Evolutionary conservation across 2,329 filamentous ascomycete genomes (phyloP).

Genomic region (Talaromyces sp.): DNA sequence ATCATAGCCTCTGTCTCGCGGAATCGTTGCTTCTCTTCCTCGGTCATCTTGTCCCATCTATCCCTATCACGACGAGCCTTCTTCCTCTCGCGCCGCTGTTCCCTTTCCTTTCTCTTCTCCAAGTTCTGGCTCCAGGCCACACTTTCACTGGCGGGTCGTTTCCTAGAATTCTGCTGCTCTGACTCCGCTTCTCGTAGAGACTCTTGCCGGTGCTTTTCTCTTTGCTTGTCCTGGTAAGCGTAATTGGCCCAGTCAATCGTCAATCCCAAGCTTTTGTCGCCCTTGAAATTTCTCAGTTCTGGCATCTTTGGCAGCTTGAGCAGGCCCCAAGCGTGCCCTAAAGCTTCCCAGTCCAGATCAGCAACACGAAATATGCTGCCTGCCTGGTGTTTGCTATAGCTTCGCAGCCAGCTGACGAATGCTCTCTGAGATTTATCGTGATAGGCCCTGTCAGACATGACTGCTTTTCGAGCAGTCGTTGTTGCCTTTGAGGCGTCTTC

Average conservation of each 20-base stretch:
- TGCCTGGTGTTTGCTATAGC: conserved; percentile 86
- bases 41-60: conserved; percentile 60
- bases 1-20: conserved; percentile 61
- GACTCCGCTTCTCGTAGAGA: conserved; percentile 49
- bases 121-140: conserved; percentile 68
- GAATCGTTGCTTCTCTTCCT: conserved; percentile 60
- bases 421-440: conserved; percentile 86
- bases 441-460: conserved; percentile 57
- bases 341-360: conserved; percentile 79
- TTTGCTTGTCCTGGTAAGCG: conserved; percentile 65
- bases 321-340: conserved; percentile 79
- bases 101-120: conserved; percentile 59
- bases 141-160: conserved; percentile 55
- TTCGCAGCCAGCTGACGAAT: conserved; percentile 89
- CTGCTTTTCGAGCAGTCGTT: conserved; percentile 54
- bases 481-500: conserved; percentile 56
- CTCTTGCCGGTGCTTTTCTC: conserved; percentile 60
- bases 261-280: conserved; percentile 59
- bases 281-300: conserved; percentile 69
- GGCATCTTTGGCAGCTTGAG: conserved; percentile 90
- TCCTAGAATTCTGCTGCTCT: conserved; percentile 36
- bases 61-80: conserved; percentile 60
- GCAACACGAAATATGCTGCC: conserved; percentile 80
- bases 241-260: conserved; percentile 58
- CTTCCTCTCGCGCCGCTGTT: conserved; percentile 59